These are phyloP conservation scores for Grigorovia yakushimaensis DNA, from an alignment of 805 yeast species.

Conservation along the genomic window DNA sequence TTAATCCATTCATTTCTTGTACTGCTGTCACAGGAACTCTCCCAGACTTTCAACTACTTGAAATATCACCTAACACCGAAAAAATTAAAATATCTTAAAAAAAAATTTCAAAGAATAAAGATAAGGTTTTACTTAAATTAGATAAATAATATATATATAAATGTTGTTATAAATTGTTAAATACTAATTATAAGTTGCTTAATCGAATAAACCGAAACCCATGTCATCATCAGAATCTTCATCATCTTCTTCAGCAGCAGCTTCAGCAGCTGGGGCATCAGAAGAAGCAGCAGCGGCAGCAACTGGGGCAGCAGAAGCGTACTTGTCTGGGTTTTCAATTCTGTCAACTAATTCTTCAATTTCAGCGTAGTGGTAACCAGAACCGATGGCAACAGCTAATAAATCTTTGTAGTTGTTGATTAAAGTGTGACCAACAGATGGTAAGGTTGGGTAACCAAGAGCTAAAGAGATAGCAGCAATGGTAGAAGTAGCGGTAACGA, in stretches of 20 bases:
- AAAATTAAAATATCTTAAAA: no score
- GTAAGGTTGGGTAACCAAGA: constrained; percentile 97
- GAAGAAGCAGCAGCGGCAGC: constrained; percentile 69
- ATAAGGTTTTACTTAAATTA: background rate
- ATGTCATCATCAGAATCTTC: constrained; percentile 63
- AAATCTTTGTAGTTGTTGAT: constrained; percentile 99
- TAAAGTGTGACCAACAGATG: constrained; percentile 97
- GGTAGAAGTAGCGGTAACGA: constrained; percentile 83
- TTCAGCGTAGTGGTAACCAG: constrained; percentile 98
- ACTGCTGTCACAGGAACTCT: no score
- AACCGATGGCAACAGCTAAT: constrained; percentile 94
- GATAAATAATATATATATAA: background rate
- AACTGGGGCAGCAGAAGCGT: constrained; percentile 98
- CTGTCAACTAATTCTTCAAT: constrained; percentile 98
- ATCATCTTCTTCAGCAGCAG: constrained; percentile 64
- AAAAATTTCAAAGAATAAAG: background rate
- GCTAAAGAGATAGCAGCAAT: constrained; percentile 96
- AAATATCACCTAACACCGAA: no score
- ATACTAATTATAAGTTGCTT: constrained; percentile 29
- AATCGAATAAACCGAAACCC: constrained; percentile 99
- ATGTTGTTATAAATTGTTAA: background rate
- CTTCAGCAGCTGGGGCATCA: constrained; percentile 57
- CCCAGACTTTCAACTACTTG: no score
- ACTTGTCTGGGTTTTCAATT: constrained; percentile 99
- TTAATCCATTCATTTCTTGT: background rate